Conservation (phyloP, 169 alveolate species). For the Eimeria sp. region DNA sequence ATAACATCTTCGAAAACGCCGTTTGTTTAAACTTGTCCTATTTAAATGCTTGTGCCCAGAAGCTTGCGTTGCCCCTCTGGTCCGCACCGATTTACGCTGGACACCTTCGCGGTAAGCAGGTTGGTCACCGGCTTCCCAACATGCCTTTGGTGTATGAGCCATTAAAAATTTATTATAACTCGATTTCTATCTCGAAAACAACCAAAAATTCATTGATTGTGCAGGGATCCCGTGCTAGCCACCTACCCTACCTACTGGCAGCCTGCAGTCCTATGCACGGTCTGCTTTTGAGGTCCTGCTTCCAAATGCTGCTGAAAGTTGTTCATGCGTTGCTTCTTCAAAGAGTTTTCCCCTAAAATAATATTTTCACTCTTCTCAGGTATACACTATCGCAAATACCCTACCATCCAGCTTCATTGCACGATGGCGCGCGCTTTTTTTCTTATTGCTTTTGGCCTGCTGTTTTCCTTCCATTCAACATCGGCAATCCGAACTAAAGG, state of each 20-base stretch:
- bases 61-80: constrained; percentile 11
- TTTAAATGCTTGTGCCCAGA: neutral
- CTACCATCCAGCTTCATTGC: neutral
- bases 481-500: constrained; percentile 14
- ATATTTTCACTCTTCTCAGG: neutral
- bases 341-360: neutral
- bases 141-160: neutral
- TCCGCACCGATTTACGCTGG: neutral
- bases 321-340: neutral
- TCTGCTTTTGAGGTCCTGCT: constrained; percentile 20
- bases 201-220: neutral
- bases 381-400: neutral
- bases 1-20: neutral
- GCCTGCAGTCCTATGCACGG: constrained; percentile 41
- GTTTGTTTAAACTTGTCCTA: neutral
- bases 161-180: neutral
- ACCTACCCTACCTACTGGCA: constrained; percentile 16
- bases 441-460: constrained; percentile 43
- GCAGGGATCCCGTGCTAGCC: constrained; percentile 12
- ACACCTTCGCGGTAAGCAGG: neutral
- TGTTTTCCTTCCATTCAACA: constrained; percentile 14
- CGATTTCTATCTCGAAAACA: neutral
- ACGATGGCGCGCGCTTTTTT: constrained; percentile 65
- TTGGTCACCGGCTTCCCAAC: neutral
- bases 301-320: neutral